A percentile compares a stretch with the other conserved stretches of the same genome.
These are phyloP conservation scores for Chrysosporium keratinophilum DNA, from an alignment of 2,329 filamentous ascomycete genomes.

Conservation along the genomic window DNA sequence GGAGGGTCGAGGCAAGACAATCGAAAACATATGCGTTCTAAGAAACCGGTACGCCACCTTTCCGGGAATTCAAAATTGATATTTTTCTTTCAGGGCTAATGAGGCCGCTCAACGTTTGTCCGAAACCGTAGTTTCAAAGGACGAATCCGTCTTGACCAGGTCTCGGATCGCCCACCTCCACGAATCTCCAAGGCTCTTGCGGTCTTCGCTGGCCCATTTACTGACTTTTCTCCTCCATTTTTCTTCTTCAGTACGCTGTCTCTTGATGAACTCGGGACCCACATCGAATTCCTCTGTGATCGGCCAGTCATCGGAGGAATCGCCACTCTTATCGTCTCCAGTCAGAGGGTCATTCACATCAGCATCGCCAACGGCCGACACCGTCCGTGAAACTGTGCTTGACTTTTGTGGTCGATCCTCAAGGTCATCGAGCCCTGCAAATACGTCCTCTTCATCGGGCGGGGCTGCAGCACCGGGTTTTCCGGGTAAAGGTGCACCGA, in stretches of 20 bases:
- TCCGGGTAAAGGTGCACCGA: conserved; percentile 41
- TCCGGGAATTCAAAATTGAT: not conserved
- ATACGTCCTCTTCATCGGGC: conserved; percentile 79
- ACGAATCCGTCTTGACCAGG: conserved; percentile 26
- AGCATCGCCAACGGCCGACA: conserved; percentile 13
- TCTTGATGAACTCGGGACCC: conserved; percentile 80
- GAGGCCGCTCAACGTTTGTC: not conserved
- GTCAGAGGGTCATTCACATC: conserved; percentile 24
- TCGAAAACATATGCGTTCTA: not conserved
- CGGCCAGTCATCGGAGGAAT: conserved; percentile 60
- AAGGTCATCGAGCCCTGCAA: conserved; percentile 87
- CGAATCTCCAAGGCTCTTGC: conserved; percentile 39
- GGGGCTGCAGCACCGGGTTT: conserved; percentile 39
- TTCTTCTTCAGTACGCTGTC: conserved; percentile 84
- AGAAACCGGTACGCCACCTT: not conserved
- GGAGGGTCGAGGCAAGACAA: conserved; percentile 13
- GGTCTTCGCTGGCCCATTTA: conserved; percentile 62
- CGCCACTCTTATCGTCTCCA: conserved; percentile 34
- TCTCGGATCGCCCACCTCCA: conserved; percentile 67
- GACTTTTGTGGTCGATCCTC: conserved; percentile 49
- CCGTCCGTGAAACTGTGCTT: conserved; percentile 4
- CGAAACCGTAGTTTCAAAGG: not conserved
- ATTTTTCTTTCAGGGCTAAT: not conserved
- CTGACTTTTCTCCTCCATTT: conserved; percentile 82
- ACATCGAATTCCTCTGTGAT: conserved; percentile 97